Base-by-base conservation (phyloP, 768 basidiomycete species). In the Suillus americanus region DNA sequence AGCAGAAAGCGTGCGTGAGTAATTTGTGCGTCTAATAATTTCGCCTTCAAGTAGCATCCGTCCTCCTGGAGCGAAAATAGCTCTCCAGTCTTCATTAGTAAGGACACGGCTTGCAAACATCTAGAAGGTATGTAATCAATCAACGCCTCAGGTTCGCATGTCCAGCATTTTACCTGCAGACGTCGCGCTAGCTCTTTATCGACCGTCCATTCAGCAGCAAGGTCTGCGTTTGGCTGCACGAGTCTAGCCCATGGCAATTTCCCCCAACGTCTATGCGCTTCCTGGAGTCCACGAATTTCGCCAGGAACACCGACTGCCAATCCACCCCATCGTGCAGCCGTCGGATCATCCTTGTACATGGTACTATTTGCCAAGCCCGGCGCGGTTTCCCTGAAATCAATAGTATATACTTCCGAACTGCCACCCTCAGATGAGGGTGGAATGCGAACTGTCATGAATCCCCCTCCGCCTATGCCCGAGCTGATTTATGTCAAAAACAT, bases 371-470 rank as follows among this genome's bases (percentile, higher is more conserved):
- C 81, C 40, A 85, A 75, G 0, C 83, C 84, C 0, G 97, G 94
- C 1, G 91, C 94, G 0, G 86, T 89, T 76, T 98, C 97, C 50
- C 97, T 86, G 74, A 94, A 98, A 78, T 98, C 93, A 59, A 98
- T 82, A 14, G 83, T 85, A 74, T 82, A 90, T 45, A 89, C 88
- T 70, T 89, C 81, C 40, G 90, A 91, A 14, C 73, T 66, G 7
- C 70, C 75, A 37, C 77, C 78, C 1, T 79, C 68, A 38, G 72
- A 68, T 1, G 70, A 67, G 23, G 89, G 84, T 18, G 94, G 90
- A 18, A 94, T 78, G 25, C 94, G 88, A 38, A 96, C 83, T 33
- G 87, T 89, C 88, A 94, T 91, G 70, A 93, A 92, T 0, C 94
- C 94, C 20, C 92, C 94, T 3, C 91, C 93, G n/a, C 92, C 93